Evolutionary conservation across 2,329 filamentous ascomycete species (phyloP).

Genomic region (Colletotrichum eleusines): DNA sequence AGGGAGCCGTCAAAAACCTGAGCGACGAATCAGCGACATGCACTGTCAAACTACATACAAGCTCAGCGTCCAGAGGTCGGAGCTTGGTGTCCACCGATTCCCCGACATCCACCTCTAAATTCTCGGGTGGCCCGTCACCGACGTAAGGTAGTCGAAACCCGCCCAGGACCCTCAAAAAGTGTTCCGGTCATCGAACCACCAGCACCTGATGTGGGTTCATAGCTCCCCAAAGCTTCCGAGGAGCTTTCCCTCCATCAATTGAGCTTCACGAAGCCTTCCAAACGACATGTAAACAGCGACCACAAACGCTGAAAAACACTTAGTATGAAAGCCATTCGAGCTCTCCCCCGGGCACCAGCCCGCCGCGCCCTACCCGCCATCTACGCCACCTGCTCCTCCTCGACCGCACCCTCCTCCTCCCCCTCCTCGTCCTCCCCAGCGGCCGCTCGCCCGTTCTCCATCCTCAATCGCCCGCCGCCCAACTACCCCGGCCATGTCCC

Average conservation of each 20-base stretch:
- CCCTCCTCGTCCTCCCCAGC: slow-evolving; percentile 27
- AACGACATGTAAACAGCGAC: neutral
- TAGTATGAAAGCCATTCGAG: slow-evolving; percentile 35
- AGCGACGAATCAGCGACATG: slow-evolving; percentile 7
- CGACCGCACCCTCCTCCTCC: slow-evolving; percentile 15
- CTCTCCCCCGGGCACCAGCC: neutral
- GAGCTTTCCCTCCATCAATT: neutral
- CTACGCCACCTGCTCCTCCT: slow-evolving; percentile 41
- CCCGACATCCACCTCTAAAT: slow-evolving; percentile 15
- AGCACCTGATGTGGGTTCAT: slow-evolving; percentile 2
- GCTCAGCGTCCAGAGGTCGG: slow-evolving; percentile 11
- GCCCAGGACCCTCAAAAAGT: slow-evolving; percentile 24
- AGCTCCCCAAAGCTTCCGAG: slow-evolving; percentile 20
- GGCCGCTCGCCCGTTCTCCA: slow-evolving; percentile 71
- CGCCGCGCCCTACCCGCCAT: slow-evolving; percentile 33
- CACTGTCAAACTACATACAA: neutral
- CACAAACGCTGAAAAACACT: neutral
- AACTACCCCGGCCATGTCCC: slow-evolving; percentile 95
- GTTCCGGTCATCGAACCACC: slow-evolving; percentile 31
- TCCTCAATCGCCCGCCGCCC: slow-evolving; percentile 84
- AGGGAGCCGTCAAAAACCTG: neutral
- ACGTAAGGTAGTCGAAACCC: slow-evolving; percentile 30
- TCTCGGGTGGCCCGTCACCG: slow-evolving; percentile 9
- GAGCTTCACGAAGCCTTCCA: neutral
- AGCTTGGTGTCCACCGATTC: slow-evolving; percentile 26